phyloP scores from a whole-genome alignment of 352 stramenopile genomes.

The Globisporangium middletonii region DNA sequence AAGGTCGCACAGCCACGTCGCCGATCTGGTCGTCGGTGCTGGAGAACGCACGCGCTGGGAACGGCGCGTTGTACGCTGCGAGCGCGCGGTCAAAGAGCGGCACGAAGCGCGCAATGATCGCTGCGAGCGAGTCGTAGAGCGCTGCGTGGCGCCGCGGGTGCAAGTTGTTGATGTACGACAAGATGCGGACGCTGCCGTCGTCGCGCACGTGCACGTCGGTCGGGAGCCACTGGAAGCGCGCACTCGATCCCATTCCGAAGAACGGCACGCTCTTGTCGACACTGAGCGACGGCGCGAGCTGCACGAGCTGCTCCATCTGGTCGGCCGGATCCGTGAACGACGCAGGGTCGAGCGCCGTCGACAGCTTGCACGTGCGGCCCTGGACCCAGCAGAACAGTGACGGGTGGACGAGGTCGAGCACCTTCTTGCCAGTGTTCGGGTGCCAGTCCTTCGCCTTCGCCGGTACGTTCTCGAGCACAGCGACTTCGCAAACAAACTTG shows the following conservation, averaged over 20 bases:
- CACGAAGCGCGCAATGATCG: constrained; percentile 29
- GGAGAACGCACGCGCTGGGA: neutral
- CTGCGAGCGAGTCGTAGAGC: constrained; percentile 28
- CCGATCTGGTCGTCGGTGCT: constrained; percentile 7
- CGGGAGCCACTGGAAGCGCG: constrained; percentile 38
- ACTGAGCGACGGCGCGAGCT: constrained; percentile 14
- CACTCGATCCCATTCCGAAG: neutral
- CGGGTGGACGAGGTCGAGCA: constrained; percentile 53
- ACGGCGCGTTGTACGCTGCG: neutral
- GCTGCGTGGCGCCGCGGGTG: constrained; percentile 18
- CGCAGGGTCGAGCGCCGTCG: neutral
- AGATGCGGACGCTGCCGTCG: constrained; percentile 14
- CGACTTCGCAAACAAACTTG: constrained; percentile 24
- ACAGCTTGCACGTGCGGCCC: constrained; percentile 18
- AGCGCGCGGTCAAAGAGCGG: constrained; percentile 32
- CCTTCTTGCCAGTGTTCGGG: constrained; percentile 33
- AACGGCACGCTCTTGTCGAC: neutral
- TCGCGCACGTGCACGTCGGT: constrained; percentile 22
- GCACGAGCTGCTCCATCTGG: constrained; percentile 24
- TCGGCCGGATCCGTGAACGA: constrained; percentile 7
- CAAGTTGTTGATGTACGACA: constrained; percentile 57
- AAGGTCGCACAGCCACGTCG: constrained; percentile 9
- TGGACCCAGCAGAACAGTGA: constrained; percentile 57
- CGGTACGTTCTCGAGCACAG: constrained; percentile 25
- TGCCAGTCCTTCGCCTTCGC: constrained; percentile 54